These are phyloP conservation scores for Clavispora fructus DNA, from an alignment of 805 yeast species.

Conservation along the genomic window DNA sequence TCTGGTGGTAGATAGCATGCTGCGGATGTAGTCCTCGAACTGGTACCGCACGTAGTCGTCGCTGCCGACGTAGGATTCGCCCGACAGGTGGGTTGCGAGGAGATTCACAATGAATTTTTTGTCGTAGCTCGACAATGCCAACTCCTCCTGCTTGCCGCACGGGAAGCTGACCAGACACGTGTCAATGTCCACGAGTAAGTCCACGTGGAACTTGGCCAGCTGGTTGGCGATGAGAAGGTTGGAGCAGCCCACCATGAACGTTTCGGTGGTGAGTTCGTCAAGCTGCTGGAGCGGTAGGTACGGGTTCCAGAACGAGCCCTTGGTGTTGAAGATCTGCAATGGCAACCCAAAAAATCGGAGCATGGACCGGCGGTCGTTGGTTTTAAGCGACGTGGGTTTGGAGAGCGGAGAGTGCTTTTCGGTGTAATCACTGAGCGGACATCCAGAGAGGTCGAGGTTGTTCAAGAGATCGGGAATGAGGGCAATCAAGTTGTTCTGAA, in stretches of 20 bases:
- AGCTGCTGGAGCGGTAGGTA: slow-evolving; percentile 92
- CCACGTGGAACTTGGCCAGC: slow-evolving; percentile 52
- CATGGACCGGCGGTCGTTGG: slow-evolving; percentile 75
- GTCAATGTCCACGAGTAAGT: slow-evolving; percentile 72
- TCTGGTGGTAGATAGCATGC: slow-evolving; percentile 68
- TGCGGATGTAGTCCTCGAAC: slow-evolving; percentile 85
- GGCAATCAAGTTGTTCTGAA: slow-evolving; percentile 79
- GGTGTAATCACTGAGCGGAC: slow-evolving; percentile 57
- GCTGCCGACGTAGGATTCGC: slow-evolving; percentile 31
- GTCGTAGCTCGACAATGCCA: slow-evolving; percentile 44
- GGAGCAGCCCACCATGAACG: slow-evolving; percentile 81
- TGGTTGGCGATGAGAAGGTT: slow-evolving; percentile 74
- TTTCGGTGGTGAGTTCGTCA: slow-evolving; percentile 62
- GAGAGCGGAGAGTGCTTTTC: slow-evolving; percentile 44
- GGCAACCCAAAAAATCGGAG: slow-evolving; percentile 84
- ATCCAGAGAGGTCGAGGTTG: slow-evolving; percentile 70
- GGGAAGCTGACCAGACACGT: slow-evolving; percentile 42
- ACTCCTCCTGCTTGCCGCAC: slow-evolving; percentile 28
- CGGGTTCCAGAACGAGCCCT: slow-evolving; percentile 86
- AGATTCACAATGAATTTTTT: slow-evolving; percentile 68
- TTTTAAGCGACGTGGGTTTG: slow-evolving; percentile 62
- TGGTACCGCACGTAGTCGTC: slow-evolving; percentile 86
- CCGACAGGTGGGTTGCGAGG: slow-evolving; percentile 33
- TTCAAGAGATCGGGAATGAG: slow-evolving; percentile 76
- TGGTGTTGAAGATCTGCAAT: slow-evolving; percentile 69